Evolutionary conservation across 2,329 filamentous ascomycete genomes (phyloP).

Genomic region (Fusarium falciforme): DNA sequence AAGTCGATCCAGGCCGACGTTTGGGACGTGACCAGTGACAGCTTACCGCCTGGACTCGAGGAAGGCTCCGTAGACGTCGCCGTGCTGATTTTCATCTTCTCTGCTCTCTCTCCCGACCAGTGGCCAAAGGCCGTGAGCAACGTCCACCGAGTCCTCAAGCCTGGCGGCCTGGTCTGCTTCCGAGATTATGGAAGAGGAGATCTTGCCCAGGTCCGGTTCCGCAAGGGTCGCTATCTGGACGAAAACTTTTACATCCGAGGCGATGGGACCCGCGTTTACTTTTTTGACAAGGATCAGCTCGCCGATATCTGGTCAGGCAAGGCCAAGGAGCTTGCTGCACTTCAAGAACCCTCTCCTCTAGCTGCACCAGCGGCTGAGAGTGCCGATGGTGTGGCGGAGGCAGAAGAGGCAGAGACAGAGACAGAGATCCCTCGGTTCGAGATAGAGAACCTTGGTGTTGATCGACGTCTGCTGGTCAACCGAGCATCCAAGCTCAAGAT

Average conservation of each 20-base stretch:
- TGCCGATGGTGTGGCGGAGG: conserved; percentile 2
- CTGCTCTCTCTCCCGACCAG: conserved; percentile 84
- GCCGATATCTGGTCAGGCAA: conserved; percentile 78
- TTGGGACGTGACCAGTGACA: conserved; percentile 85
- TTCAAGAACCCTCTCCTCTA: conserved; percentile 1
- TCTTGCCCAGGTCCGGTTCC: conserved; percentile 95
- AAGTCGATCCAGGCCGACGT: conserved; percentile 86
- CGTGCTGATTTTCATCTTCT: conserved; percentile 97
- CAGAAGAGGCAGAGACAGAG: conserved; percentile 31
- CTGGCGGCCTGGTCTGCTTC: conserved; percentile 93
- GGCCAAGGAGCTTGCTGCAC: conserved; percentile 28
- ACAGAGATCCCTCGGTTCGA: conserved; percentile 65
- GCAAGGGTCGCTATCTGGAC: conserved; percentile 91
- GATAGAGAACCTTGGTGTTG: conserved; percentile 82
- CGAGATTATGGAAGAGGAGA: conserved; percentile 97
- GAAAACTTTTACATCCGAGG: conserved; percentile 98
- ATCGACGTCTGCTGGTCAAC: conserved; percentile 92
- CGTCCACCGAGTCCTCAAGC: conserved; percentile 84
- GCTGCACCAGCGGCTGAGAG: neutral
- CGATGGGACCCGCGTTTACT: conserved; percentile 96
- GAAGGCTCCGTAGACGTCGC: conserved; percentile 91
- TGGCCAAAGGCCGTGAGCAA: conserved; percentile 88
- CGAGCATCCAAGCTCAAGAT: conserved; percentile 92
- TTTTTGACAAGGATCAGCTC: conserved; percentile 91
- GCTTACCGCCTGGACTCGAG: conserved; percentile 79